A percentile compares a stretch with the other conserved stretches of the same genome.
Evolutionary conservation across 495 filamentous ascomycete genomes (phyloP).

Genomic region (Neurospora sp.): DNA sequence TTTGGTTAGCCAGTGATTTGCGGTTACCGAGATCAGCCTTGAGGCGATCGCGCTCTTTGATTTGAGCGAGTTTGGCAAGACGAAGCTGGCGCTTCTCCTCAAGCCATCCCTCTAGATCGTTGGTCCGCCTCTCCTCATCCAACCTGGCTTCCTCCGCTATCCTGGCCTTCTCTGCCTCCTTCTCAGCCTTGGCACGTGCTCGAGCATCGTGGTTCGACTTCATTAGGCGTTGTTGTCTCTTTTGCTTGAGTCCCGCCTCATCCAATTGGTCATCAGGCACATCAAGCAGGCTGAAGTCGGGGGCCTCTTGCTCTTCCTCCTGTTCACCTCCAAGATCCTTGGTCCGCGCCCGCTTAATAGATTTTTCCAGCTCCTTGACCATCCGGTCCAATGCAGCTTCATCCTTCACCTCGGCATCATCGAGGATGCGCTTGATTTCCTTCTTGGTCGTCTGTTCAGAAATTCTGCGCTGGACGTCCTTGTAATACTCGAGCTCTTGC

Average conservation of each 20-base stretch:
- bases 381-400: constrained; percentile 69
- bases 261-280: constrained; percentile 86
- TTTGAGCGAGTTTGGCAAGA: constrained; percentile 61
- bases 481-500: constrained; percentile 89
- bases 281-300: constrained; percentile 79
- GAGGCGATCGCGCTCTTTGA: constrained; percentile 85
- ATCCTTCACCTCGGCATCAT: constrained; percentile 84
- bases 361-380: constrained; percentile 79
- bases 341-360: constrained; percentile 77
- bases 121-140: constrained; percentile 74
- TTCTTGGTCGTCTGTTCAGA: constrained; percentile 63
- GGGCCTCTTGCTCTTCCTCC: constrained; percentile 62
- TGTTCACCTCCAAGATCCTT: constrained; percentile 83
- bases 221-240: constrained; percentile 80
- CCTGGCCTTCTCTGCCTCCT: constrained; percentile 79
- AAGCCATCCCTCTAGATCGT: constrained; percentile 80
- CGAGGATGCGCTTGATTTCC: constrained; percentile 71
- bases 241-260: constrained; percentile 79
- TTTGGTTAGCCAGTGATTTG: constrained; percentile 88
- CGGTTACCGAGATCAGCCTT: constrained; percentile 90
- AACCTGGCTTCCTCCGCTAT: constrained; percentile 69
- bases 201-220: constrained; percentile 92
- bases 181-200: constrained; percentile 85
- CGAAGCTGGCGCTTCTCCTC: constrained; percentile 66
- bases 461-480: constrained; percentile 59